These are phyloP conservation scores for Monoraphidium neglectum DNA, from an alignment of 139 green algal genomes.

Conservation along the genomic window DNA sequence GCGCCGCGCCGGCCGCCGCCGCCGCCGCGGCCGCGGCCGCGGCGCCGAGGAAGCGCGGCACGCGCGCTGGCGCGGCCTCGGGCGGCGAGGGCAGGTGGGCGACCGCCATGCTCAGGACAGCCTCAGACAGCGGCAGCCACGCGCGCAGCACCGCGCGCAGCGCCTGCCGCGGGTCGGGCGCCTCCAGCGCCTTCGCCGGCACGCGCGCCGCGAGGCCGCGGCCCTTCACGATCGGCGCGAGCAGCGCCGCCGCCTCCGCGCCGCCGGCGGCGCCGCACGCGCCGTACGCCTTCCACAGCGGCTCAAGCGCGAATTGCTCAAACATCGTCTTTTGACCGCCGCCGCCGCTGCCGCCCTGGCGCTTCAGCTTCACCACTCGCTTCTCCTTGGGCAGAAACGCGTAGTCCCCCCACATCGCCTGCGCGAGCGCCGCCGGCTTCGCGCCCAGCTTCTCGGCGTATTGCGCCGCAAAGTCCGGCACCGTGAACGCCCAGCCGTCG, in stretches of 20 bases:
- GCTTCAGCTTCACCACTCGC: conserved; percentile 79
- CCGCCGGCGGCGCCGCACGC: conserved; percentile 62
- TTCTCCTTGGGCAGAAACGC: conserved; percentile 87
- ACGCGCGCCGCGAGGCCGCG: conserved; percentile 54
- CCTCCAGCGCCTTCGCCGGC: conserved; percentile 42
- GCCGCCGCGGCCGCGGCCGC: conserved; percentile 36
- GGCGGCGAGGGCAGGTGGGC: conserved; percentile 77
- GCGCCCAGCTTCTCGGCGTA: conserved; percentile 89
- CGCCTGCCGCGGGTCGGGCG: conserved; percentile 57
- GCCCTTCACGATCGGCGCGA: conserved; percentile 72
- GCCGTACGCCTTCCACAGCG: conserved; percentile 78
- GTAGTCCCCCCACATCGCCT: conserved; percentile 92
- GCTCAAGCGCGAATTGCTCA: conserved; percentile 87
- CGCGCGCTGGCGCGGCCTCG: conserved; percentile 59
- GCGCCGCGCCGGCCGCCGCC: background rate
- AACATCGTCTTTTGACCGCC: conserved; percentile 89
- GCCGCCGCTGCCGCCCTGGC: background rate
- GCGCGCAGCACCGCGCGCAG: conserved; percentile 76
- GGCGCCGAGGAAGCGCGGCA: conserved; percentile 56
- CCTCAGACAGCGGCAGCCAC: conserved; percentile 89
- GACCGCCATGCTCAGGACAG: conserved; percentile 87
- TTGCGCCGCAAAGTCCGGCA: conserved; percentile 89
- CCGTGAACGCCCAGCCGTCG: conserved; percentile 95
- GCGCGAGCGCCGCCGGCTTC: conserved; percentile 51
- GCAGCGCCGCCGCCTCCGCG: conserved; percentile 40